phyloP scores from a whole-genome alignment of 2,329 filamentous ascomycete genomes.

The Aspergillus uvarum region DNA sequence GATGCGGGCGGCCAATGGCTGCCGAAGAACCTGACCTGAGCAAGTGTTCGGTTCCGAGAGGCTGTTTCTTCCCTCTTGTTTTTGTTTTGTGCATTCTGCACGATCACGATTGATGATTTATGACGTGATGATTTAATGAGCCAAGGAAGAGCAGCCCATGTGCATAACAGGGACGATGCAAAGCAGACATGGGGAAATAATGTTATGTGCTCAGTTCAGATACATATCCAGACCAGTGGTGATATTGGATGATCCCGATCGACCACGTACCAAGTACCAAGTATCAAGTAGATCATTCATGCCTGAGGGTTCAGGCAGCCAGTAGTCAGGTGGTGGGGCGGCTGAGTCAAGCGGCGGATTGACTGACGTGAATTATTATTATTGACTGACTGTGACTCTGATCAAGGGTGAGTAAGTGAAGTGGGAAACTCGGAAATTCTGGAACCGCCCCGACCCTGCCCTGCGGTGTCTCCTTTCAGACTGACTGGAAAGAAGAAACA shows the following conservation, averaged over 20 bases:
- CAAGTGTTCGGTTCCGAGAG: not conserved
- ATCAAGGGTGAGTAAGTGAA: not conserved
- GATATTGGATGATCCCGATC: not conserved
- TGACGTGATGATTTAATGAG: not conserved
- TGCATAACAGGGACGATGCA: not conserved
- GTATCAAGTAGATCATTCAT: not conserved
- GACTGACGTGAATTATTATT: not conserved
- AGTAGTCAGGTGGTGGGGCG: not conserved
- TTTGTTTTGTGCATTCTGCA: not conserved
- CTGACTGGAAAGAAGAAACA: not conserved
- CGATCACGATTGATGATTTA: not conserved
- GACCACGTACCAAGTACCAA: no score
- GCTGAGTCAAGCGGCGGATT: not conserved
- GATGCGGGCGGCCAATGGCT: slow-evolving; percentile 22
- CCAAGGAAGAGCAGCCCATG: not conserved
- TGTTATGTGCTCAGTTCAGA: not conserved
- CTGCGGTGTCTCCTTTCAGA: not conserved
- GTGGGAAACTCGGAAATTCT: not conserved
- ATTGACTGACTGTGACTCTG: not conserved
- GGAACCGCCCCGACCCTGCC: not conserved
- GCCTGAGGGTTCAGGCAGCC: not conserved
- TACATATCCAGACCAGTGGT: not conserved
- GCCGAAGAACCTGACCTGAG: not conserved
- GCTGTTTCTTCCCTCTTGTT: not conserved
- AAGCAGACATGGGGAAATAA: not conserved